Conservation (phyloP, 108 stramenopile species). For the Nitzschia palea region DNA sequence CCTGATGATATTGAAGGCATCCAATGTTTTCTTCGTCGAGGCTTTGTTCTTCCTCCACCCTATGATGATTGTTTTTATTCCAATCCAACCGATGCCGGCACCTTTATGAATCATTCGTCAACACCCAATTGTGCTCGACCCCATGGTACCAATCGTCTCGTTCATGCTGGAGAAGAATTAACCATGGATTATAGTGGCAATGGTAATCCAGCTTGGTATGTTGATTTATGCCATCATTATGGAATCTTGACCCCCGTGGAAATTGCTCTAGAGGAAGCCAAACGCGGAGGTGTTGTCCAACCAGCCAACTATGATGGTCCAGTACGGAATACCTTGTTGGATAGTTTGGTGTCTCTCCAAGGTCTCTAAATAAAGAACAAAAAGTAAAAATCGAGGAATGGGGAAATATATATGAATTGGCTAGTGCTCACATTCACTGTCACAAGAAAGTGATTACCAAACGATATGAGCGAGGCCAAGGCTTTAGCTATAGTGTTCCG, state of each 20-base stretch:
- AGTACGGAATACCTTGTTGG: slow-evolving; percentile 2
- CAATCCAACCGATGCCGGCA: slow-evolving; percentile 31
- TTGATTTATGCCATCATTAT: slow-evolving; percentile 21
- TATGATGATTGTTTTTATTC: slow-evolving; percentile 29
- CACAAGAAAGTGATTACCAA: too few species aligned
- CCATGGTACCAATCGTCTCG: slow-evolving; percentile 17
- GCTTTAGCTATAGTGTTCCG: too few species aligned
- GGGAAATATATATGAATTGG: too few species aligned
- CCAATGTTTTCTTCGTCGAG: slow-evolving; percentile 18
- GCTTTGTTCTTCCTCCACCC: slow-evolving; percentile 21
- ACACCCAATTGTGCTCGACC: slow-evolving; percentile 24
- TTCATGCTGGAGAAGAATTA: slow-evolving; percentile 28
- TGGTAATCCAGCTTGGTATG: slow-evolving; percentile 31
- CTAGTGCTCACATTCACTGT: too few species aligned
- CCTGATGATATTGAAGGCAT: not conserved
- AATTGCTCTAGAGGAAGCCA: slow-evolving; percentile 7
- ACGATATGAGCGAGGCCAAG: too few species aligned
- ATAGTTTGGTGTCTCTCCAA: slow-evolving; percentile 28
- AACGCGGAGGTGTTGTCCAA: not conserved
- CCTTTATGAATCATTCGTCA: slow-evolving; percentile 26
- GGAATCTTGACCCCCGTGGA: slow-evolving; percentile 23
- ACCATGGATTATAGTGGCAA: slow-evolving; percentile 26
- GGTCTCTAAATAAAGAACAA: too few species aligned
- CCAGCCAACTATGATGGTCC: not conserved
- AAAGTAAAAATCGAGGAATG: too few species aligned